A percentile compares a stretch with the other conserved stretches of the same genome.
These are phyloP conservation scores for Cerrena zonata DNA, from an alignment of 1,284 basidiomycete genomes.

Conservation along the genomic window DNA sequence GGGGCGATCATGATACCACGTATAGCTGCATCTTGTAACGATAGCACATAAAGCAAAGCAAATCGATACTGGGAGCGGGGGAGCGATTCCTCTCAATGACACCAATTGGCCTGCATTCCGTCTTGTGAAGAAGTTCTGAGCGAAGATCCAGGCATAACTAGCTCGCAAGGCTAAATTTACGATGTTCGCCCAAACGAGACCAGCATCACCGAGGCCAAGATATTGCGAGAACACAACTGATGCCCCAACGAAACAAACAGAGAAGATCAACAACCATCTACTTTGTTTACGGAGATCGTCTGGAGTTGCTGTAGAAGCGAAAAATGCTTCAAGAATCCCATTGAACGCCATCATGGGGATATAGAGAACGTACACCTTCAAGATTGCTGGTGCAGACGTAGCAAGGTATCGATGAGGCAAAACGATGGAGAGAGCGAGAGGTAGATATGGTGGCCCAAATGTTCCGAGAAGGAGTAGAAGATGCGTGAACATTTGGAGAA, in stretches of 20 bases:
- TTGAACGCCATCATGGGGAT: slow-evolving; percentile 85
- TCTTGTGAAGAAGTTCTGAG: slow-evolving; percentile 21
- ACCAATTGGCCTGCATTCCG: slow-evolving; percentile 16
- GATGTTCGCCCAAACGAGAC: slow-evolving; percentile 73
- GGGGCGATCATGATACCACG: slow-evolving; percentile 13
- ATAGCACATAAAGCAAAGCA: slow-evolving; percentile 23
- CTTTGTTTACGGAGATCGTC: slow-evolving; percentile 63
- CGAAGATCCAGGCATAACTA: slow-evolving; percentile 42
- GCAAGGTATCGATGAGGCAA: slow-evolving; percentile 67
- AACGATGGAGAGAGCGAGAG: slow-evolving; percentile 61
- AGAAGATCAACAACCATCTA: slow-evolving; percentile 66
- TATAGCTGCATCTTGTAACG: slow-evolving; percentile 25
- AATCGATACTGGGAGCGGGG: slow-evolving; percentile 23
- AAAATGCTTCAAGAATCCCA: slow-evolving; percentile 84
- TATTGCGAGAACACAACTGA: slow-evolving; percentile 45
- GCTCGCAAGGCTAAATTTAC: slow-evolving; percentile 58
- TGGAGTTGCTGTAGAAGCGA: slow-evolving; percentile 69
- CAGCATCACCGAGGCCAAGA: slow-evolving; percentile 55
- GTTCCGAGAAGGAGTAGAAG: slow-evolving; percentile 67
- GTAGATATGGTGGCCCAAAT: slow-evolving; percentile 72
- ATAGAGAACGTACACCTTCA: slow-evolving; percentile 76
- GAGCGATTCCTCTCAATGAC: slow-evolving; percentile 19
- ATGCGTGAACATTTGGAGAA: slow-evolving; percentile 65
- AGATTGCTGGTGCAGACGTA: slow-evolving; percentile 70
- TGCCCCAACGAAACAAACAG: slow-evolving; percentile 50